Conservation (phyloP, 1,139 yeast species). For the Arxiozyma bovina region DNA sequence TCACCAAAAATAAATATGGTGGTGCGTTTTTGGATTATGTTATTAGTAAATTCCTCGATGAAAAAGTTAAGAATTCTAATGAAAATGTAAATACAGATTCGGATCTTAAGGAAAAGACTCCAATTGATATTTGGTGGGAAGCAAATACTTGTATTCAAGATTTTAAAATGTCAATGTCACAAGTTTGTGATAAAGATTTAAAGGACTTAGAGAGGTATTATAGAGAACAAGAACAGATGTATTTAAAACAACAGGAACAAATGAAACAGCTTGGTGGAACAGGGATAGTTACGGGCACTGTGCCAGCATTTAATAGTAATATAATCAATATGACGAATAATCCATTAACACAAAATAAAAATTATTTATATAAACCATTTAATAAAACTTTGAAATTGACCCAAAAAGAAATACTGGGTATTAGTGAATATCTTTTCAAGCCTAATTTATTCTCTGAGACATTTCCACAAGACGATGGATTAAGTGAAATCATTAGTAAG, state of each 20-base stretch:
- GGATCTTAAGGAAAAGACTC: conserved; percentile 1
- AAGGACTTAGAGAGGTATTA: conserved; percentile 23
- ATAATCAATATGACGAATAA: conserved; percentile 12
- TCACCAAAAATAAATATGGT: conserved; percentile 53
- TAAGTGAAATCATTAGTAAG: conserved; percentile 23
- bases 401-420: conserved; percentile 19
- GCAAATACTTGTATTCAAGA: conserved; percentile 27
- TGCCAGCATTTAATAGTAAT: conserved; percentile 3
- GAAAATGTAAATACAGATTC: neutral
- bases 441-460: conserved; percentile 18
- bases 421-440: conserved; percentile 26
- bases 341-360: conserved; percentile 20
- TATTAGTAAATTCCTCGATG: conserved; percentile 31
- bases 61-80: conserved; percentile 4
- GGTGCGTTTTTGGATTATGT: conserved; percentile 63
- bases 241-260: conserved; percentile 18
- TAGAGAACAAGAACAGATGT: conserved; percentile 18
- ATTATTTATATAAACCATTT: conserved; percentile 16
- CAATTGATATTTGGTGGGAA: conserved; percentile 20
- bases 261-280: conserved; percentile 10
- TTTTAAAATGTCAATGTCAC: conserved; percentile 24
- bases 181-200: conserved; percentile 26
- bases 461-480: conserved; percentile 20
- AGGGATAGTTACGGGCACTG: conserved; percentile 1
- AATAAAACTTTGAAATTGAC: conserved; percentile 19